phyloP scores from a whole-genome alignment of 2,329 filamentous ascomycete species.

The Laburnicola sp. region DNA sequence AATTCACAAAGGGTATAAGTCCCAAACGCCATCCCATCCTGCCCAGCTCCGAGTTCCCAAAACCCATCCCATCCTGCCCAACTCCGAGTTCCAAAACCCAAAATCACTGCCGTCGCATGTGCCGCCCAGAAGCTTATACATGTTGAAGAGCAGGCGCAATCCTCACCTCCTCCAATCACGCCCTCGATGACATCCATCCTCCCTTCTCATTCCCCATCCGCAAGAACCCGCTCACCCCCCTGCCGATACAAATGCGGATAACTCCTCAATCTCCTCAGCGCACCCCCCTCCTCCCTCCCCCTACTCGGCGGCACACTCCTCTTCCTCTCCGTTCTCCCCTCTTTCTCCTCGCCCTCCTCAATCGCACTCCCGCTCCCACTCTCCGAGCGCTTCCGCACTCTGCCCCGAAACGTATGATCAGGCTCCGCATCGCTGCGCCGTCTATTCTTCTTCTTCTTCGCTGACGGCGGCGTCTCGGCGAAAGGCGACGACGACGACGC shows the following conservation, averaged over 20 bases:
- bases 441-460: too few species aligned
- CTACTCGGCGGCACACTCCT: conserved; percentile 41
- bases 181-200: conserved; percentile 1
- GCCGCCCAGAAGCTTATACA: background rate
- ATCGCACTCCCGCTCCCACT: conserved; percentile 13
- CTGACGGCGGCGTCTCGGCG: conserved; percentile 27
- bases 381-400: conserved; percentile 34
- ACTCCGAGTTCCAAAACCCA: conserved; percentile 2
- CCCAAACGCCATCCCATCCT: conserved; percentile 5
- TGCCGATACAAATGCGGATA: conserved; percentile 38
- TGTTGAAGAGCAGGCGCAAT: background rate
- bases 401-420: conserved; percentile 41
- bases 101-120: background rate
- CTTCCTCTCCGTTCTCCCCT: conserved; percentile 30
- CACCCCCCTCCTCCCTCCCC: conserved; percentile 28
- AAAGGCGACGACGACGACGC: conserved; percentile 30
- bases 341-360: conserved; percentile 26
- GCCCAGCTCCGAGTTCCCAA: background rate
- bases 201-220: background rate
- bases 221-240: conserved; percentile 22
- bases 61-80: background rate
- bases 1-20: conserved; percentile 9
- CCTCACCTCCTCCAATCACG: background rate
- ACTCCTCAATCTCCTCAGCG: conserved; percentile 44
- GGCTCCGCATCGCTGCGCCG: conserved; percentile 41